Conservation (phyloP, 1,284 basidiomycete species). For the Calocybe gambosa region DNA sequence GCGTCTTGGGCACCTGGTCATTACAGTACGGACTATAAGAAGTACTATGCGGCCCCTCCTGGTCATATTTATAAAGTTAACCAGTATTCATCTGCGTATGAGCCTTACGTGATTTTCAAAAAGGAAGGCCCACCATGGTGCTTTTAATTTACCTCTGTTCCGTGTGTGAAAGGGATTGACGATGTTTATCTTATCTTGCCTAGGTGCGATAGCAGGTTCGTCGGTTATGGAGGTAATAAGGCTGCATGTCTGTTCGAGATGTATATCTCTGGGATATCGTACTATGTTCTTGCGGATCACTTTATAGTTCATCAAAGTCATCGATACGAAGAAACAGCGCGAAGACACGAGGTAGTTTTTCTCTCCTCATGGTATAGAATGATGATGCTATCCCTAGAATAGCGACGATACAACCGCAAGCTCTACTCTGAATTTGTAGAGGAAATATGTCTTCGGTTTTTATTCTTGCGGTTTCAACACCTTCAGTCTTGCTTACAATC, state of each 20-base stretch:
- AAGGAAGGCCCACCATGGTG: slow-evolving; percentile 72
- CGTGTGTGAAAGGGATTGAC: neutral
- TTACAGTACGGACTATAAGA: slow-evolving; percentile 70
- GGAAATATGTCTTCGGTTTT: slow-evolving; percentile 61
- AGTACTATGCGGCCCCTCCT: slow-evolving; percentile 55
- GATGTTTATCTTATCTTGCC: neutral
- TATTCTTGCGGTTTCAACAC: neutral
- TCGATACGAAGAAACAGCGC: slow-evolving; percentile 66
- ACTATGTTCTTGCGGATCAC: slow-evolving; percentile 78
- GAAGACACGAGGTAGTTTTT: slow-evolving; percentile 54
- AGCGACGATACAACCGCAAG: slow-evolving; percentile 74
- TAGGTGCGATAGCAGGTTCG: slow-evolving; percentile 83
- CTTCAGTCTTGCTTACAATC: neutral
- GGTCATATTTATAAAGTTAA: slow-evolving; percentile 71
- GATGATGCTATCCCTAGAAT: slow-evolving; percentile 1
- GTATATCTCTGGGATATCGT: slow-evolving; percentile 56
- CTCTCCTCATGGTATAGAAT: neutral
- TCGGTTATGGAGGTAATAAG: slow-evolving; percentile 71
- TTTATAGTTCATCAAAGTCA: slow-evolving; percentile 85
- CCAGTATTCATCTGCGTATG: slow-evolving; percentile 73
- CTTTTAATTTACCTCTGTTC: slow-evolving; percentile 11
- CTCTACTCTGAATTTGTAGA: slow-evolving; percentile 74
- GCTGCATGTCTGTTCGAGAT: slow-evolving; percentile 47
- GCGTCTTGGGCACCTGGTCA: slow-evolving; percentile 73
- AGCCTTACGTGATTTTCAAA: slow-evolving; percentile 78